Evolutionary conservation across 352 stramenopile species (phyloP).

Genomic region (Globisporangium yorkense): DNA sequence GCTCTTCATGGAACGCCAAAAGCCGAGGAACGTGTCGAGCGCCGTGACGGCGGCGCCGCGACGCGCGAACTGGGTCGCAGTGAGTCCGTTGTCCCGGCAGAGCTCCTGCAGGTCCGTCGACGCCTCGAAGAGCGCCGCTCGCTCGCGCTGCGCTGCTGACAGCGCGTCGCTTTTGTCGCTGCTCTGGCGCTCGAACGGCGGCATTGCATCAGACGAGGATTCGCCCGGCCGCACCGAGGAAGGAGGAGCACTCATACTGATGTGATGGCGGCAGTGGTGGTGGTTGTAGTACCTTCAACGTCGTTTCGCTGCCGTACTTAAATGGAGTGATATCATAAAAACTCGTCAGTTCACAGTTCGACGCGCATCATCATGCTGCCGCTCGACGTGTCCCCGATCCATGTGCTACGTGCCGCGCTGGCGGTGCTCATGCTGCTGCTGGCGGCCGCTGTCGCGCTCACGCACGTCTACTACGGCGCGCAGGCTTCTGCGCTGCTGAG

Average conservation of each 20-base stretch:
- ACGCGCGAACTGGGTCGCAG: conserved; percentile 44
- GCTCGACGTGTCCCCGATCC: conserved; percentile 23
- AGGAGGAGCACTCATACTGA: too few relatives aligned
- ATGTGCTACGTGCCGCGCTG: conserved; percentile 14
- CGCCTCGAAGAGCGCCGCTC: conserved; percentile 30
- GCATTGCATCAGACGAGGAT: neutral
- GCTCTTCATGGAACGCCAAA: conserved; percentile 65
- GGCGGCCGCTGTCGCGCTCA: neutral
- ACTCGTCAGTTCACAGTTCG: too few relatives aligned
- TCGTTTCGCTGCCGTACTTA: too few relatives aligned
- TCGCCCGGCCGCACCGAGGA: neutral
- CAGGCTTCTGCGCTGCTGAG: conserved; percentile 12
- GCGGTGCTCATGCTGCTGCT: conserved; percentile 13
- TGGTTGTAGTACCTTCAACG: too few relatives aligned
- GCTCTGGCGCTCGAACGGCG: neutral
- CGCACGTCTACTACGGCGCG: conserved; percentile 25
- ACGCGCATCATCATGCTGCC: too few relatives aligned
- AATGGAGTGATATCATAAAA: too few relatives aligned
- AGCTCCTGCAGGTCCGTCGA: conserved; percentile 52
- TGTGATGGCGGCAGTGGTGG: too few relatives aligned
- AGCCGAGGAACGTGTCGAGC: conserved; percentile 76
- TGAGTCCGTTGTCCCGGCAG: conserved; percentile 63
- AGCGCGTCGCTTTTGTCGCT: conserved; percentile 8
- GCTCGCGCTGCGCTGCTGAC: conserved; percentile 23
- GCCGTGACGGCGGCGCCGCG: conserved; percentile 26